phyloP scores from a whole-genome alignment of 2,329 filamentous ascomycete species.

The Fusarium decemcellulare region DNA sequence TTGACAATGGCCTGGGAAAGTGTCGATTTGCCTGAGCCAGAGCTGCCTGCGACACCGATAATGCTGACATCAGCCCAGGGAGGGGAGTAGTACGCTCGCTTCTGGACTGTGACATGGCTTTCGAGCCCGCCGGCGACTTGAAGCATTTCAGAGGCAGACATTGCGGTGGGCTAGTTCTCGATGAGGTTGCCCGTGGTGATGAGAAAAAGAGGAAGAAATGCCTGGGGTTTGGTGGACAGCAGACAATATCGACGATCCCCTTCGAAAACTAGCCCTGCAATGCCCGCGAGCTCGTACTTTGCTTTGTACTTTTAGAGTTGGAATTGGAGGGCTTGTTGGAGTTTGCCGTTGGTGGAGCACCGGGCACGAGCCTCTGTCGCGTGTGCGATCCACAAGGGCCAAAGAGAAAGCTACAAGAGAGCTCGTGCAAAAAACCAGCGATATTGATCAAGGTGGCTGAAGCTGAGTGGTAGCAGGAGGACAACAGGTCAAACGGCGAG shows the following conservation, averaged over 20 bases:
- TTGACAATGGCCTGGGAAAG: constrained; percentile 92
- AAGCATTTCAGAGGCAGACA: constrained; percentile 36
- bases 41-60: constrained; percentile 95
- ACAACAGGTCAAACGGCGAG: background rate
- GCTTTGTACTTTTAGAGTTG: constrained; percentile 24
- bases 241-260: constrained; percentile 15
- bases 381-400: constrained; percentile 42
- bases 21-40: constrained; percentile 94
- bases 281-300: constrained; percentile 35
- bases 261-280: constrained; percentile 42
- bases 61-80: constrained; percentile 98
- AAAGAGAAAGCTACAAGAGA: constrained; percentile 35
- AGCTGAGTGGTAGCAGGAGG: background rate
- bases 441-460: background rate
- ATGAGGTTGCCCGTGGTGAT: constrained; percentile 25
- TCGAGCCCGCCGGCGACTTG: constrained; percentile 46
- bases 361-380: constrained; percentile 43
- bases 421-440: constrained; percentile 25
- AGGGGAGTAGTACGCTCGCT: constrained; percentile 84
- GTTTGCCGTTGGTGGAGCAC: constrained; percentile 39
- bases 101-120: constrained; percentile 65
- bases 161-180: constrained; percentile 40
- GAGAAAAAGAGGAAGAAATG: constrained; percentile 1
- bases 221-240: background rate
- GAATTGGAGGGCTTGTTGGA: constrained; percentile 37